Percentiles rank a stretch among this genome's conserved stretches.
Conservation (phyloP, 176 grass and related monocot genomes). For the Microstegium vimineum region DNA sequence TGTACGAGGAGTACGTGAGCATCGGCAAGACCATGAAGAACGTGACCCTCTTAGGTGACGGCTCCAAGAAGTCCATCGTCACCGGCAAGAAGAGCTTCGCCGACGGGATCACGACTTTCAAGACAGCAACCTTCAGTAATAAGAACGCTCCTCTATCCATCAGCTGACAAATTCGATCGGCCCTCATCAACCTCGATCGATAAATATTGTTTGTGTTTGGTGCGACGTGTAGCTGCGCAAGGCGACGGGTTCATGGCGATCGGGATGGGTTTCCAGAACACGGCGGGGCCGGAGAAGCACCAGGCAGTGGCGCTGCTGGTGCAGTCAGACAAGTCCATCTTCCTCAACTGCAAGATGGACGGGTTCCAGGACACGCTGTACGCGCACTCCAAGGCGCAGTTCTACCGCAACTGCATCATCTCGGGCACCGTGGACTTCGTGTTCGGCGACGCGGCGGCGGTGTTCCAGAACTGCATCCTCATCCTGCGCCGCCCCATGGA, state of each 20-base stretch:
- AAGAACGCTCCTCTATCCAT: no score
- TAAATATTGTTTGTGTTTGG: no score
- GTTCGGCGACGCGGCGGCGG: constrained; percentile 78
- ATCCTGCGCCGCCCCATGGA: constrained; percentile 60
- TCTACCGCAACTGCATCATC: constrained; percentile 86
- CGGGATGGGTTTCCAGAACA: constrained; percentile 85
- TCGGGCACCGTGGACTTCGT: constrained; percentile 85
- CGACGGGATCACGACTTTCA: constrained; percentile 75
- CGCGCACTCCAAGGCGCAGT: constrained; percentile 79
- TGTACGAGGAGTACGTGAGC: constrained; percentile 59
- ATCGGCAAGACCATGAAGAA: constrained; percentile 49
- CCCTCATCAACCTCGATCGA: no score
- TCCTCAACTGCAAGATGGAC: constrained; percentile 88
- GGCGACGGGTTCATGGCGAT: constrained; percentile 84
- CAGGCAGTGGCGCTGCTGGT: constrained; percentile 87
- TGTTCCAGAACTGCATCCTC: constrained; percentile 92
- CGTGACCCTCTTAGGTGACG: constrained; percentile 62
- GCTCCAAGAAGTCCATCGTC: constrained; percentile 57
- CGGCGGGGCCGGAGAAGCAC: constrained; percentile 69
- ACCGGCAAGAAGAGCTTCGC: constrained; percentile 66
- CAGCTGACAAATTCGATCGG: neutral
- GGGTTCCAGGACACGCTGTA: constrained; percentile 95
- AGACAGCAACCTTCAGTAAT: constrained; percentile 72
- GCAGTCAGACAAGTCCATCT: constrained; percentile 69
- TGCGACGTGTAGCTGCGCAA: constrained; percentile 40